Conservation (phyloP, 345 rosid species). For the Stellera chamaejasme region DNA sequence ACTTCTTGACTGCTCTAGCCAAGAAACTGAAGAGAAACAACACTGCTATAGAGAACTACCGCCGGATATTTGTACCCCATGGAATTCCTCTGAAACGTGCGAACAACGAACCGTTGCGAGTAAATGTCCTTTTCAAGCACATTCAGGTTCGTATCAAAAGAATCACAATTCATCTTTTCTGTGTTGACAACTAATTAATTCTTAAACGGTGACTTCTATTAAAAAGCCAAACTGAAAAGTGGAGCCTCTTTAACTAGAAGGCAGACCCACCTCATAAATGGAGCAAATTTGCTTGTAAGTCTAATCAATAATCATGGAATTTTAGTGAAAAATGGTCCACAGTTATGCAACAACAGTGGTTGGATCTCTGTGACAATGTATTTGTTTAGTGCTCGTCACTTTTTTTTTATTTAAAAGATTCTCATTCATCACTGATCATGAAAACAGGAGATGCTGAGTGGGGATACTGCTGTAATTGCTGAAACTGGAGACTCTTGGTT, state of each 20-base stretch:
- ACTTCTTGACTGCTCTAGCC: constrained; percentile 49
- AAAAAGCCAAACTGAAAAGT: not conserved
- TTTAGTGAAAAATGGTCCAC: no score
- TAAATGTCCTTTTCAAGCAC: constrained; percentile 62
- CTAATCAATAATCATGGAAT: no score
- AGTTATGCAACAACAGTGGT: not conserved
- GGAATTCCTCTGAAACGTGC: constrained; percentile 42
- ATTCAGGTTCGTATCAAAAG: constrained; percentile 42
- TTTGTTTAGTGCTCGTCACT: no score
- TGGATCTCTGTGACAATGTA: not conserved
- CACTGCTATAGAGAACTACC: constrained; percentile 55
- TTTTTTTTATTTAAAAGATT: not conserved
- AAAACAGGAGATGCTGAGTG: constrained; percentile 41
- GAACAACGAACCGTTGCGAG: constrained; percentile 53
- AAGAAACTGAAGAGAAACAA: constrained; percentile 54
- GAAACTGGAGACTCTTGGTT: constrained; percentile 87
- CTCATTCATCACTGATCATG: not conserved
- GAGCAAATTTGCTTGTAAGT: no score
- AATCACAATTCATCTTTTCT: no score
- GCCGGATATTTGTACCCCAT: constrained; percentile 48
- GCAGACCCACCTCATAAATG: no score
- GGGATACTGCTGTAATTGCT: constrained; percentile 50
- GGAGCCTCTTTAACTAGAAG: not conserved
- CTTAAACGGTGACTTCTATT: no score
- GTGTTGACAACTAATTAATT: no score